Conservation (phyloP, 352 stramenopile species). For the Globisporangium spiculum region DNA sequence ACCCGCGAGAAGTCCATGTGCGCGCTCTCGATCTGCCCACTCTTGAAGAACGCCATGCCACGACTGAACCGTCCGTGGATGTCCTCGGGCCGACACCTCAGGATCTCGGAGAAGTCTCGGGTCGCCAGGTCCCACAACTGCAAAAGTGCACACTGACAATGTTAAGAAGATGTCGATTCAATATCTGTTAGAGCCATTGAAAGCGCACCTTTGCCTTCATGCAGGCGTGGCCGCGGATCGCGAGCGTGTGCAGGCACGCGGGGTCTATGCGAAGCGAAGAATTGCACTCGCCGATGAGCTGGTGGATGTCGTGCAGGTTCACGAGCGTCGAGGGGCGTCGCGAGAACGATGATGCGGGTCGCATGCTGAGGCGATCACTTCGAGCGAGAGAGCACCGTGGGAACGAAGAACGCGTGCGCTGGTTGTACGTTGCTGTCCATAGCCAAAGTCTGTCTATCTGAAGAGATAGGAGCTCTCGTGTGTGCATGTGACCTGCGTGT, state of each 20-base stretch:
- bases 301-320: conserved; percentile 46
- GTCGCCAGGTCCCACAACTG: conserved; percentile 49
- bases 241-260: conserved; percentile 53
- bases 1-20: conserved; percentile 65
- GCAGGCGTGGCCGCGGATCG: conserved; percentile 59
- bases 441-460: neutral
- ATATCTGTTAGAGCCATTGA: neutral
- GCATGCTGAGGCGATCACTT: neutral
- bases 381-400: neutral
- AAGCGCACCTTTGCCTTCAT: conserved; percentile 59
- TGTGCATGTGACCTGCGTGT: neutral
- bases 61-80: conserved; percentile 66
- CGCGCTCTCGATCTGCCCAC: conserved; percentile 42
- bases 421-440: neutral
- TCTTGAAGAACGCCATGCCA: conserved; percentile 70
- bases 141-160: neutral
- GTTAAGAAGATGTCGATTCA: neutral
- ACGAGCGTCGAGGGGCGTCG: conserved; percentile 21
- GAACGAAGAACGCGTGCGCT: neutral
- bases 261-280: conserved; percentile 36
- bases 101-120: conserved; percentile 52
- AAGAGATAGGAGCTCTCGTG: neutral
- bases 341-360: neutral
- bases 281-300: conserved; percentile 58
- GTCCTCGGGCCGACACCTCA: conserved; percentile 48